Conservation (phyloP, 163 green algal species). For the Volvox carteri region DNA sequence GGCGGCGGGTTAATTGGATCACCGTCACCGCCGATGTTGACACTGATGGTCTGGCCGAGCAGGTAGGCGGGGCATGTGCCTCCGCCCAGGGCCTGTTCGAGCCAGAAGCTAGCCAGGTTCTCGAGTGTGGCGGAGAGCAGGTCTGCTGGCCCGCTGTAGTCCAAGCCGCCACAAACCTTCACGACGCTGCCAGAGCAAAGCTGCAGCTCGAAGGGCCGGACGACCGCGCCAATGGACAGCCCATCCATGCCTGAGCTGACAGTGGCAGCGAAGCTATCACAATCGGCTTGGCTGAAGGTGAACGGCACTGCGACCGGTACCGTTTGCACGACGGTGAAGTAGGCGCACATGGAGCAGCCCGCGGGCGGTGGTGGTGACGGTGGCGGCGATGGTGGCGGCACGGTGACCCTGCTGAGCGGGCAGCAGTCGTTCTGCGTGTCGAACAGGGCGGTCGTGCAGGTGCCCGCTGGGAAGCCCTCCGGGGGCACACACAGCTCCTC, state of each 20-base stretch:
- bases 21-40: background rate
- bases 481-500: conserved; percentile 35
- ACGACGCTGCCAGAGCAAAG: background rate
- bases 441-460: conserved; percentile 9
- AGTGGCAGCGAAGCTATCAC: background rate
- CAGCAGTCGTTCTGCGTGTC: conserved; percentile 34
- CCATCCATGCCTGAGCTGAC: background rate
- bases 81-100: no score
- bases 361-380: background rate
- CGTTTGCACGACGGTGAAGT: background rate
- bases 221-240: background rate
- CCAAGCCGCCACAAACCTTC: conserved; percentile 6
- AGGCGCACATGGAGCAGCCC: conserved; percentile 10
- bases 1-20: background rate
- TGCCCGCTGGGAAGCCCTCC: background rate
- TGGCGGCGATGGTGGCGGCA: background rate
- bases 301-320: background rate
- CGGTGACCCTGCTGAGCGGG: background rate
- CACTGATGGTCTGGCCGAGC: background rate
- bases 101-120: no score
- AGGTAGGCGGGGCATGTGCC: conserved; percentile 23
- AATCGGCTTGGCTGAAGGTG: background rate
- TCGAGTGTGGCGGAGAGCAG: no score
- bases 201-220: background rate
- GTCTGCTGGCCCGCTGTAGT: no score